Evolutionary conservation across 805 yeast species (phyloP).

Genomic region (Alloascoidea hylecoeti): DNA sequence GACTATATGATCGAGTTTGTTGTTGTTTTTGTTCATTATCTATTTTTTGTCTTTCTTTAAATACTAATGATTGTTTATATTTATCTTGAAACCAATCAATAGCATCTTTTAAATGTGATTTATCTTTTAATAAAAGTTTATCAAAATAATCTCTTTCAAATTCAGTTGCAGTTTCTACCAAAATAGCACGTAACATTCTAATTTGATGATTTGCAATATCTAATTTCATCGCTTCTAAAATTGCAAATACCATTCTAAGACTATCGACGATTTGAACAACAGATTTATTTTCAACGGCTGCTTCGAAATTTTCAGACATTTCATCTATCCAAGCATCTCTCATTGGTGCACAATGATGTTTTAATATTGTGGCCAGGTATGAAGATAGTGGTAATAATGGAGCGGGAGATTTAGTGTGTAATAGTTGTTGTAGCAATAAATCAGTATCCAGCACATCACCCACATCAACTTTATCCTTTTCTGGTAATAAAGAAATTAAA

Average conservation of each 20-base stretch:
- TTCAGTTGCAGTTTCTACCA: conserved; percentile 76
- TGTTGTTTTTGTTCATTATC: neutral
- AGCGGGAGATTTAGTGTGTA: conserved; percentile 41
- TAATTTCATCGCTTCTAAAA: conserved; percentile 86
- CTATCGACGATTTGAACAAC: conserved; percentile 52
- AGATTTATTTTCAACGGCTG: conserved; percentile 27
- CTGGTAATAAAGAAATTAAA: conserved; percentile 59
- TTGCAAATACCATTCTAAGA: conserved; percentile 60
- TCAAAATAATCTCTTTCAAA: conserved; percentile 78
- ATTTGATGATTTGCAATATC: conserved; percentile 95
- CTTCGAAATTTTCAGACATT: conserved; percentile 47
- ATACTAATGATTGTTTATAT: conserved; percentile 10
- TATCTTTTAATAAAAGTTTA: conserved; percentile 27
- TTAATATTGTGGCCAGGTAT: conserved; percentile 68
- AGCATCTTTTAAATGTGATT: conserved; percentile 44
- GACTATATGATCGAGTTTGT: neutral
- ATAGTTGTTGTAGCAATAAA: conserved; percentile 59
- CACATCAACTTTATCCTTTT: conserved; percentile 54
- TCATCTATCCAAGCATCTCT: conserved; percentile 81
- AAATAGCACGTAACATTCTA: conserved; percentile 66
- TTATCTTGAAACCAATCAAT: conserved; percentile 48
- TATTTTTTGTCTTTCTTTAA: neutral
- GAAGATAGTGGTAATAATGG: conserved; percentile 56
- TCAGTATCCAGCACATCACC: conserved; percentile 67
- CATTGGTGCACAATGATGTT: conserved; percentile 93